Conservation (phyloP, 768 basidiomycete genomes). For the Termitomyces sp. region DNA sequence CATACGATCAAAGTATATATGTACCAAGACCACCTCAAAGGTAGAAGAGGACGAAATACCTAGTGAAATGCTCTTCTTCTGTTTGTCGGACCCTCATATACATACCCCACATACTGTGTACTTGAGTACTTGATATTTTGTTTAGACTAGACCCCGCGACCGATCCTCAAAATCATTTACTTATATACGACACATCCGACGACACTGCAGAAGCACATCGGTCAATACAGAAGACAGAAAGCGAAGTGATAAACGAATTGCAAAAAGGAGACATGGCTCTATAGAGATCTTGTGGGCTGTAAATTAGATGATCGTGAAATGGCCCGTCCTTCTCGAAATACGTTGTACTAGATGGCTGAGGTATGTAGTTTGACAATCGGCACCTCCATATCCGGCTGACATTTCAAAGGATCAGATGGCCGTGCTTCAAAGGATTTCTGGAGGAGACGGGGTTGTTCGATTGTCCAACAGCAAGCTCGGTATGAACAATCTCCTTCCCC, state of each 20-base stretch:
- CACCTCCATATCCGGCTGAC: not conserved
- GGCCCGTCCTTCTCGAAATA: not conserved
- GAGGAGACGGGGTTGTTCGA: no score
- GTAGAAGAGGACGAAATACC: not conserved
- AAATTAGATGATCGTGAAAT: not conserved
- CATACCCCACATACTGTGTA: not conserved
- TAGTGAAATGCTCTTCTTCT: not conserved
- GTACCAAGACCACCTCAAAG: not conserved
- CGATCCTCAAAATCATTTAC: not conserved
- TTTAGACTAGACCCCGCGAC: not conserved
- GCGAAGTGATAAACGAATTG: not conserved
- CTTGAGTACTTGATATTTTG: not conserved
- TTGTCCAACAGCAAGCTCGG: no score
- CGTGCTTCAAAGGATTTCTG: no score
- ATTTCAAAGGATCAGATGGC: no score
- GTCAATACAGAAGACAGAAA: not conserved
- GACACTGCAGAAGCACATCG: not conserved
- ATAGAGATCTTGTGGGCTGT: not conserved
- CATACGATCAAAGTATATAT: not conserved
- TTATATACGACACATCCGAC: not conserved
- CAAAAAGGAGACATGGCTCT: not conserved
- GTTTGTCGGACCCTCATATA: not conserved
- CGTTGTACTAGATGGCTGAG: not conserved
- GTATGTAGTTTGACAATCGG: not conserved
- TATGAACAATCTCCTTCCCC: no score